phyloP scores from a whole-genome alignment of 2,329 filamentous ascomycete genomes.

The Lecanosticta acicola region DNA sequence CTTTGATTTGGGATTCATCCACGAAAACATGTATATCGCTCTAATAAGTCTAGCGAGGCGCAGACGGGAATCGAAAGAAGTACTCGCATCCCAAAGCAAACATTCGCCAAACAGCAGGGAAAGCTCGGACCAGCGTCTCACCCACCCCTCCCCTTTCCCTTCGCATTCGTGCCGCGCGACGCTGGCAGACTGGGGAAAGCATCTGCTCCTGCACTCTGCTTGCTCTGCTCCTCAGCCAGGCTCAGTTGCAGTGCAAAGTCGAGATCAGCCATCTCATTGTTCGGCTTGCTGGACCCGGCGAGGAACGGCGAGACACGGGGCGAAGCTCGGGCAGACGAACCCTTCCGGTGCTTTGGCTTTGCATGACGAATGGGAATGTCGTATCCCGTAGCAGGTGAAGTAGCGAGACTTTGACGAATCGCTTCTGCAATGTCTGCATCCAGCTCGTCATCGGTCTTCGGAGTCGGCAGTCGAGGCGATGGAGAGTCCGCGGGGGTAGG shows the following conservation, averaged over 20 bases:
- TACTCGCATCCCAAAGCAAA: too few species aligned
- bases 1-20: too few species aligned
- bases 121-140: conserved; percentile 8
- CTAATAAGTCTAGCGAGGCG: not conserved
- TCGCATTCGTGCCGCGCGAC: conserved; percentile 13
- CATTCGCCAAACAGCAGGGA: not conserved
- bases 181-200: conserved; percentile 29
- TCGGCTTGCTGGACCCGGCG: conserved; percentile 35
- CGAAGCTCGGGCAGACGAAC: conserved; percentile 24
- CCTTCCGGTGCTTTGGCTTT: conserved; percentile 33
- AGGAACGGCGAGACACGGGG: conserved; percentile 27
- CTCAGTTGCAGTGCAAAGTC: conserved; percentile 59
- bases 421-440: conserved; percentile 59
- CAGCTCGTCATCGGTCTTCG: conserved; percentile 44
- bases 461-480: conserved; percentile 18
- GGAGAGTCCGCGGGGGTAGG: conserved; percentile 22
- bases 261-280: conserved; percentile 50
- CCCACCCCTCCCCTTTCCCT: conserved; percentile 24
- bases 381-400: conserved; percentile 26
- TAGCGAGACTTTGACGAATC: conserved; percentile 48
- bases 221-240: conserved; percentile 53
- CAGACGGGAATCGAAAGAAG: conserved; percentile 1
- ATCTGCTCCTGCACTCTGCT: conserved; percentile 14
- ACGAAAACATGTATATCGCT: not conserved
- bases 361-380: conserved; percentile 45